Evolutionary conservation across 495 filamentous ascomycete genomes (phyloP), one percentile per base, ranked within the genome.

Genomic region (Bacidia rubella): DNA sequence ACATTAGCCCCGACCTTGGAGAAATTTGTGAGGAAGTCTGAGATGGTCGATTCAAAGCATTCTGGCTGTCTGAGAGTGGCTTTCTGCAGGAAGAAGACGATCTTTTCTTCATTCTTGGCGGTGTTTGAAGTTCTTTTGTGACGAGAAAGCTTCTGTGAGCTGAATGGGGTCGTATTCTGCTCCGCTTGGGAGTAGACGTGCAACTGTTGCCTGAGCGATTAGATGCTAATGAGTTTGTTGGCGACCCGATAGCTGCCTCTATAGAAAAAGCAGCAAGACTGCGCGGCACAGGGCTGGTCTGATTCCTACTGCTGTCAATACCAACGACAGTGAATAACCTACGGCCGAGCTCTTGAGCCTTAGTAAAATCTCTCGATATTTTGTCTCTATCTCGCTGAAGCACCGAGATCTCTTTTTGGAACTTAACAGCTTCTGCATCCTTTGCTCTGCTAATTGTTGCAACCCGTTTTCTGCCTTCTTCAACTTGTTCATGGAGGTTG

Each of bases 291-390:
- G n/a, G n/a, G n/a, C n/a, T n/a, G n/a, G n/a, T n/a, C n/a, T n/a
- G n/a, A n/a, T n/a, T n/a, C n/a, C n/a, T n/a, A n/a, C n/a, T n/a
- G n/a, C n/a, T n/a, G n/a, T n/a, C 29, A 35, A 5, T 7, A 15
- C 29, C 29, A 15, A 35, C 29, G 29, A 76, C 66, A 17, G 57
- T 61, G 67, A 74, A 73, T 7, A 75, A 57, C 7, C 68, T 66
- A 20, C 70, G 58, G 29, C 72, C 73, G 20, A 74, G 70, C 41
- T 74, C 68, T 52, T 74, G 71, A 15, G 71, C 70, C 49, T 74
- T 70, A 0, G 65, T 67, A 38, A 76, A 71, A 47, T 76, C 71
- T 11, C 66, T 65, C n/a, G 70, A 67, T 53, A 70, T 71, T 19
- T 67, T 62, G 23, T 70, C 62, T 47, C 67, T 60, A 47, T 72